Conservation (phyloP, 768 basidiomycete species). For the Ramaria sp. region DNA sequence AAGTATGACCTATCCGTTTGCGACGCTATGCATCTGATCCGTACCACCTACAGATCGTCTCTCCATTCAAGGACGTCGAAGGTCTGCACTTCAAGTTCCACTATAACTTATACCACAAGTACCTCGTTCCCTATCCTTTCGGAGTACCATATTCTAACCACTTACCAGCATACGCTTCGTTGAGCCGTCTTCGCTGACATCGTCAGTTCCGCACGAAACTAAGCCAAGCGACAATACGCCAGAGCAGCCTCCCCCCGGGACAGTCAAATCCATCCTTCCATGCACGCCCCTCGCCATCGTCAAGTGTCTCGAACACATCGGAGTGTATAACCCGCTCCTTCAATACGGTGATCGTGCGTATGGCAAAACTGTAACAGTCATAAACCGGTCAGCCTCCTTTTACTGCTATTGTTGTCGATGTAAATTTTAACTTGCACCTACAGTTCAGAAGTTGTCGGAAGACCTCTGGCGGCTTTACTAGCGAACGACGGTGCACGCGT, state of each 20-base stretch:
- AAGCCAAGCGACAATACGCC: conserved; percentile 30
- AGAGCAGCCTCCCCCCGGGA: conserved; percentile 57
- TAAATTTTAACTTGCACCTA: background rate
- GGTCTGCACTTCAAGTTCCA: conserved; percentile 95
- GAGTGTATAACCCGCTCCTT: conserved; percentile 88
- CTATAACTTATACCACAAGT: conserved; percentile 95
- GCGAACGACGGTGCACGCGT: conserved; percentile 96
- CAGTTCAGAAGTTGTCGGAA: conserved; percentile 93
- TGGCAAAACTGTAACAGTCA: conserved; percentile 85
- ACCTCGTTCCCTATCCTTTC: conserved; percentile 14
- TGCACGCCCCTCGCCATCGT: conserved; percentile 97
- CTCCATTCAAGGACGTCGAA: conserved; percentile 95
- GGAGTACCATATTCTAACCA: background rate
- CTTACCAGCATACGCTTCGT: conserved; percentile 79
- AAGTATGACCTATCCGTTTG: conserved; percentile 32
- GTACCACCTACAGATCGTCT: conserved; percentile 59
- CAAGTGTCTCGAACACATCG: conserved; percentile 82
- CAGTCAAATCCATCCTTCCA: conserved; percentile 92
- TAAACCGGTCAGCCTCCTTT: conserved; percentile 62
- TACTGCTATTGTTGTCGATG: background rate
- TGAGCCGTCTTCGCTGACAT: conserved; percentile 57
- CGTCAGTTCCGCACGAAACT: conserved; percentile 26
- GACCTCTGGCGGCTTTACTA: conserved; percentile 90
- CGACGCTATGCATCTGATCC: background rate
- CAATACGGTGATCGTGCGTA: conserved; percentile 93